phyloP scores from a whole-genome alignment of 2,329 filamentous ascomycete genomes.

The Sporothrix brasiliensis region DNA sequence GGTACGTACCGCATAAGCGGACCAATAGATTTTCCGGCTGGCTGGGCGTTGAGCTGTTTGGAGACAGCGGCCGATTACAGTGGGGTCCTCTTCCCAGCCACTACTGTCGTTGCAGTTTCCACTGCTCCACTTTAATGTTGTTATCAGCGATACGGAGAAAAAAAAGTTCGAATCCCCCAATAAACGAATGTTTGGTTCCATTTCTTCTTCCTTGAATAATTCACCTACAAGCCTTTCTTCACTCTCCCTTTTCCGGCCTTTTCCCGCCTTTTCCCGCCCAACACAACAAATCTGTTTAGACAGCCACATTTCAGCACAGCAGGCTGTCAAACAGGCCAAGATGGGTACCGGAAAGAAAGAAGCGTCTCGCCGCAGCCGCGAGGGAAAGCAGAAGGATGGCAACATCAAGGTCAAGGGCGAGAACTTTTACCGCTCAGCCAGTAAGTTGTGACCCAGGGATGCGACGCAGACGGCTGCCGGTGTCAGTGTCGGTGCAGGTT shows the following conservation, averaged over 20 bases:
- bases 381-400: conserved; percentile 83
- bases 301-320: neutral
- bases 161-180: conserved; percentile 30
- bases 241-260: conserved; percentile 20
- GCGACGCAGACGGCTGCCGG: neutral
- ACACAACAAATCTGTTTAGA: conserved; percentile 23
- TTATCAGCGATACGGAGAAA: conserved; percentile 36
- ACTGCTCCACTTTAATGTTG: conserved; percentile 29
- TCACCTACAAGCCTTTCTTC: neutral
- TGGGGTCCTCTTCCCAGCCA: conserved; percentile 28
- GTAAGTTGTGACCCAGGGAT: conserved; percentile 29
- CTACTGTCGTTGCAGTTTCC: conserved; percentile 19
- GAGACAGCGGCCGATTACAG: neutral
- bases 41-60: neutral
- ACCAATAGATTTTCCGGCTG: conserved; percentile 28
- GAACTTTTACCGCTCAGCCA: conserved; percentile 81
- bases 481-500: no score
- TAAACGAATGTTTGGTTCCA: conserved; percentile 8
- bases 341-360: conserved; percentile 73
- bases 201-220: neutral
- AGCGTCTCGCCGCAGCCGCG: conserved; percentile 74
- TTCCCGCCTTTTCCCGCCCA: conserved; percentile 22
- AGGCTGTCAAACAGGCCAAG: conserved; percentile 25
- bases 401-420: conserved; percentile 95
- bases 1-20: conserved; percentile 8